These are phyloP conservation scores for Mucor sp. DNA, from an alignment of 371 early-diverging fungal genomes.

Conservation along the genomic window DNA sequence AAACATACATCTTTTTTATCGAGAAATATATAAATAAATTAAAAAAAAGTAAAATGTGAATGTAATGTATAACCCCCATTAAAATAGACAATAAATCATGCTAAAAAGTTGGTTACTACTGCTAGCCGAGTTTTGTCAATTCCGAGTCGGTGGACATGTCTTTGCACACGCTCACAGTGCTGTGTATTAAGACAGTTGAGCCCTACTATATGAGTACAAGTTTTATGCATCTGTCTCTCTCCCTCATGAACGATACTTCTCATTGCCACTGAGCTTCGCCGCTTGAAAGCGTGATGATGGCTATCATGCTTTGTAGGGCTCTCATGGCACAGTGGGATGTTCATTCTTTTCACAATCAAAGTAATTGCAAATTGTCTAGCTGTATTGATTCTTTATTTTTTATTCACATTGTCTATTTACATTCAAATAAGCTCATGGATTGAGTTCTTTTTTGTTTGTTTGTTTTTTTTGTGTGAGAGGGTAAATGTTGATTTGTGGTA, in stretches of 20 bases:
- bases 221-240: no score
- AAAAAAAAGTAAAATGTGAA: constrained; percentile 3
- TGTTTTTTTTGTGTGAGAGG: not conserved
- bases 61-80: not conserved
- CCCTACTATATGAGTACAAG: no score
- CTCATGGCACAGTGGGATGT: not conserved
- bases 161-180: no score
- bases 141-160: no score
- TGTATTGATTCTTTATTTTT: not conserved
- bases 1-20: not conserved
- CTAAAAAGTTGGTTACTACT: not conserved
- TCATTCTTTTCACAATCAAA: no score
- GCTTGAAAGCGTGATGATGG: not conserved
- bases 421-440: not conserved
- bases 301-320: not conserved
- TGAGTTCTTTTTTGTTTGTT: not conserved
- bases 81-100: not conserved
- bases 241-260: no score
- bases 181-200: no score
- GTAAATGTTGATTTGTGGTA: not conserved
- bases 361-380: not conserved
- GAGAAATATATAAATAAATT: not conserved
- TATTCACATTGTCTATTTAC: not conserved
- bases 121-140: no score
- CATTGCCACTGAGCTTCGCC: not conserved